These are phyloP conservation scores for Penicillium sp. DNA, from an alignment of 2,329 filamentous ascomycete genomes.

Conservation along the genomic window DNA sequence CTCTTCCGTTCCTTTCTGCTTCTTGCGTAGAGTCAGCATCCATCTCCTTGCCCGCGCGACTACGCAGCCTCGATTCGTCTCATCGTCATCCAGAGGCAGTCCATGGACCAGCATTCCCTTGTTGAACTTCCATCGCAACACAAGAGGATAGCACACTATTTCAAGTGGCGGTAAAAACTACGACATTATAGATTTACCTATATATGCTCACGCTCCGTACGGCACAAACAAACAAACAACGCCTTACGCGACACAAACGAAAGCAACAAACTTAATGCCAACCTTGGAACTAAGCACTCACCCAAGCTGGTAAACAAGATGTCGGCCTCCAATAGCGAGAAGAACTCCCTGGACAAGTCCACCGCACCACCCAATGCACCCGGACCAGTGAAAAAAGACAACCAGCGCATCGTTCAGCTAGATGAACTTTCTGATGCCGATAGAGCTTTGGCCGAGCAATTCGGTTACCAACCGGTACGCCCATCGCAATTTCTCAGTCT, in stretches of 20 bases:
- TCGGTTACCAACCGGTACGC: constrained; percentile 29
- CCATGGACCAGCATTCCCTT: constrained; percentile 11
- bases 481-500: constrained; percentile 1
- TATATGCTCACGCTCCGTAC: neutral
- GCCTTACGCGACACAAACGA: neutral
- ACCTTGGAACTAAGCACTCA: neutral
- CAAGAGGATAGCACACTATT: constrained; percentile 13
- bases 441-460: constrained; percentile 26
- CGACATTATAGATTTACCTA: neutral
- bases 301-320: constrained; percentile 7
- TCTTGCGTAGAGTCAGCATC: neutral
- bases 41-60: neutral
- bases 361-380: neutral
- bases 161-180: constrained; percentile 13
- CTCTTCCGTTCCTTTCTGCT: neutral
- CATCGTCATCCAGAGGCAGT: neutral
- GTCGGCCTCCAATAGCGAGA: constrained; percentile 11
- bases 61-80: neutral
- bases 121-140: constrained; percentile 8
- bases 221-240: neutral
- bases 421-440: constrained; percentile 25
- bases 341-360: constrained; percentile 6
- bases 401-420: constrained; percentile 18
- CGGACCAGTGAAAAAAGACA: neutral
- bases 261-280: neutral